Evolutionary conservation across 495 filamentous ascomycete species (phyloP).

Genomic region (Xylaria cubensis): DNA sequence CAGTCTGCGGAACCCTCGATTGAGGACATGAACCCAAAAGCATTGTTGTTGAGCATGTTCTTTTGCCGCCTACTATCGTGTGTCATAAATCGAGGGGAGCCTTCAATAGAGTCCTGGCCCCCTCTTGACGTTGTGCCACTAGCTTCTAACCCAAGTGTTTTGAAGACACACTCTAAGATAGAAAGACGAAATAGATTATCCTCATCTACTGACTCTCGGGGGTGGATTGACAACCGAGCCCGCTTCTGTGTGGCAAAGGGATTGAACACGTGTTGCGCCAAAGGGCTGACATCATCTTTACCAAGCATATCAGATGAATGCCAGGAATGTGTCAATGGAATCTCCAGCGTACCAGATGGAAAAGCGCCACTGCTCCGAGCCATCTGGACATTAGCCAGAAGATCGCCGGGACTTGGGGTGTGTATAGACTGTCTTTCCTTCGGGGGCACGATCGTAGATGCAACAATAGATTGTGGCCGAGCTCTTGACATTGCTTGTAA

Average conservation of each 20-base stretch:
- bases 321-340: conserved; percentile 49
- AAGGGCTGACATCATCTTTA: conserved; percentile 55
- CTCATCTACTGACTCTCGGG: conserved; percentile 80
- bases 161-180: conserved; percentile 94
- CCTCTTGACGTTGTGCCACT: conserved; percentile 68
- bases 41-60: conserved; percentile 79
- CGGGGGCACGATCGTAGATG: conserved; percentile 38
- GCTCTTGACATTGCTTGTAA: conserved; percentile 66
- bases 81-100: conserved; percentile 82
- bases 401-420: conserved; percentile 74
- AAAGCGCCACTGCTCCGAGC: conserved; percentile 60
- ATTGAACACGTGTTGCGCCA: conserved; percentile 63
- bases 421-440: conserved; percentile 46
- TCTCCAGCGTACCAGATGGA: conserved; percentile 42
- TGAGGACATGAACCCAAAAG: conserved; percentile 93
- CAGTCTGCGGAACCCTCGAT: conserved; percentile 82
- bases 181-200: conserved; percentile 87
- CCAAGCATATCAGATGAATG: conserved; percentile 34
- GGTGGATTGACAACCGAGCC: conserved; percentile 60
- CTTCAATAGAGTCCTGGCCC: conserved; percentile 71
- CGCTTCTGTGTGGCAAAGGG: conserved; percentile 65
- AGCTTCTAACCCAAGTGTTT: conserved; percentile 83
- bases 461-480: conserved; percentile 42
- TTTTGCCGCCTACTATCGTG: conserved; percentile 87
- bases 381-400: conserved; percentile 79